A percentile compares a stretch with the other conserved stretches of the same genome.
Evolutionary conservation across 192 early-diverging fungal species (phyloP).

Genomic region (Coemansia sp.): DNA sequence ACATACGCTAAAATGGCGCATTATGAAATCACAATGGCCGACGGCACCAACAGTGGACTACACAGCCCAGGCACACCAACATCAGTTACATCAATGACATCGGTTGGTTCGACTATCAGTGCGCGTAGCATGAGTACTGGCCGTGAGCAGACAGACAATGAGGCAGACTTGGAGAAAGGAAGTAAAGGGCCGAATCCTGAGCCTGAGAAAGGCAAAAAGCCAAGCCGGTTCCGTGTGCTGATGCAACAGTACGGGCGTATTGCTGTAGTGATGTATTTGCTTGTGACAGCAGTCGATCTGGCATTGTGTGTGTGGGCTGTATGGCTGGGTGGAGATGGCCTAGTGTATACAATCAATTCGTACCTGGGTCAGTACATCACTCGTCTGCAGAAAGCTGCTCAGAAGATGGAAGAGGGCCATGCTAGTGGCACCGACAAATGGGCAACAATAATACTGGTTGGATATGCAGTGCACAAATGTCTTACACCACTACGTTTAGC

Average conservation of each 20-base stretch:
- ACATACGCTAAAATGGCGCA: conserved; percentile 14
- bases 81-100: conserved; percentile 36
- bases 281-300: conserved; percentile 50
- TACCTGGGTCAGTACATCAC: conserved; percentile 55
- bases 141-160: conserved; percentile 15
- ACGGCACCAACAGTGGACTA: background rate
- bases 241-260: conserved; percentile 56
- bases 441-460: conserved; percentile 53
- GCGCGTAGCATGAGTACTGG: conserved; percentile 32
- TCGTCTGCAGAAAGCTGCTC: conserved; percentile 49
- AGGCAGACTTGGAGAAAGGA: conserved; percentile 17
- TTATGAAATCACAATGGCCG: conserved; percentile 38
- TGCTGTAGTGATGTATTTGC: conserved; percentile 45
- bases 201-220: conserved; percentile 40
- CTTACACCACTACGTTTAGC: conserved; percentile 50
- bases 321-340: conserved; percentile 51
- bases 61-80: conserved; percentile 11
- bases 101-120: conserved; percentile 30
- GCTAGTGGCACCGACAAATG: conserved; percentile 48
- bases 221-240: conserved; percentile 44
- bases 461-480: conserved; percentile 54
- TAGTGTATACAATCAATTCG: conserved; percentile 50
- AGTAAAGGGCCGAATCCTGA: conserved; percentile 2
- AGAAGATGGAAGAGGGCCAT: conserved; percentile 47
- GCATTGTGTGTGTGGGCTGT: conserved; percentile 52